Conservation (phyloP, 176 grass and related monocot species). For the Miscanthus lutarioriparius region DNA sequence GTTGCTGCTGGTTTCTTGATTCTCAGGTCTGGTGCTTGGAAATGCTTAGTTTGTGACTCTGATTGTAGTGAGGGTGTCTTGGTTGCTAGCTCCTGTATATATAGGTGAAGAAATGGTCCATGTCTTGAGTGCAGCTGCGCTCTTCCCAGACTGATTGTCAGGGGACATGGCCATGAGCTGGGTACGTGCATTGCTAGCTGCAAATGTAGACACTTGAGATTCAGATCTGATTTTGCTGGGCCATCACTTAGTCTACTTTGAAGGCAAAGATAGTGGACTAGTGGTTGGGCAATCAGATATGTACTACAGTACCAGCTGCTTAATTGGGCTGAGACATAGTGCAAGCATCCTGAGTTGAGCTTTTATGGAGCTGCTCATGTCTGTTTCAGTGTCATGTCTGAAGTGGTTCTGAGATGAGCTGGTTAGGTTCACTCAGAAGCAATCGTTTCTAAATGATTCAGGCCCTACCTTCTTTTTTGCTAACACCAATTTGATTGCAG, state of each 20-base stretch:
- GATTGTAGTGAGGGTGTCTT: slow-evolving; percentile 30
- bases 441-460: slow-evolving; percentile 15
- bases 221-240: slow-evolving; percentile 33
- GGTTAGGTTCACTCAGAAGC: background rate
- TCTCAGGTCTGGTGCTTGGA: slow-evolving; percentile 6
- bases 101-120: background rate
- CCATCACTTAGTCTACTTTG: slow-evolving; percentile 4
- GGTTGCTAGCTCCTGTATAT: slow-evolving; percentile 19
- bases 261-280: slow-evolving; percentile 2
- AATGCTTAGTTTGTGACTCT: slow-evolving; percentile 27
- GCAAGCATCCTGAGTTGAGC: background rate
- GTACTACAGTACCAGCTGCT: slow-evolving; percentile 6
- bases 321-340: slow-evolving; percentile 9
- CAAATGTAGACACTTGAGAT: slow-evolving; percentile 35
- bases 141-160: slow-evolving; percentile 8
- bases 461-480: background rate
- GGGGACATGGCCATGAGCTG: slow-evolving; percentile 43
- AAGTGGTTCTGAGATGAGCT: slow-evolving; percentile 11
- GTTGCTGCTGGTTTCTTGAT: slow-evolving; percentile 9
- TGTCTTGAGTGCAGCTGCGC: background rate
- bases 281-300: slow-evolving; percentile 21
- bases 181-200: slow-evolving; percentile 1
- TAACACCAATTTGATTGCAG: background rate
- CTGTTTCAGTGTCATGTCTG: background rate
- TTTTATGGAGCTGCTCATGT: slow-evolving; percentile 16